Evolutionary conservation across 768 basidiomycete species (phyloP).

Genomic region (Leccinum olivaceopallidum): DNA sequence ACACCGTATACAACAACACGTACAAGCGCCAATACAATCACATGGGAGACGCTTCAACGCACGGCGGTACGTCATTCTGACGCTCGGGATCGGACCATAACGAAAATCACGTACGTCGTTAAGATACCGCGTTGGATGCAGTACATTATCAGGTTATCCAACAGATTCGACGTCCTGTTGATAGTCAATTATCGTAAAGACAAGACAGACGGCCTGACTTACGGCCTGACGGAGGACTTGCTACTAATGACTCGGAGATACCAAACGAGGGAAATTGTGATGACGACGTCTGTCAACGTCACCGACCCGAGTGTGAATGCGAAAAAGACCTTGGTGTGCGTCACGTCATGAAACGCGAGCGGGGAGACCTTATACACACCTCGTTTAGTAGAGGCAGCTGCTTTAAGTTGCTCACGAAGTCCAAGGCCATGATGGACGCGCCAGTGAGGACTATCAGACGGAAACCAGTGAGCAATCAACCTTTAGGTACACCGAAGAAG

Average conservation of each 20-base stretch:
- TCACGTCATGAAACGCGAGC: not conserved
- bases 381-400: slow-evolving; percentile 6
- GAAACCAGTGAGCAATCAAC: not conserved
- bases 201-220: not conserved
- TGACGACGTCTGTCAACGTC: slow-evolving; percentile 18
- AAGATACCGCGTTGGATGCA: slow-evolving; percentile 17
- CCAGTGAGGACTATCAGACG: slow-evolving; percentile 5
- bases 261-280: slow-evolving; percentile 14
- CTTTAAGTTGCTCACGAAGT: not conserved
- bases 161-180: slow-evolving; percentile 3
- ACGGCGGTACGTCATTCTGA: not conserved
- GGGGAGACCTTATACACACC: not conserved
- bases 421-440: not conserved
- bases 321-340: slow-evolving; percentile 6
- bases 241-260: slow-evolving; percentile 2
- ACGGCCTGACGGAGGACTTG: slow-evolving; percentile 9
- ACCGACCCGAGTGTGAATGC: slow-evolving; percentile 14
- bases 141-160: slow-evolving; percentile 12
- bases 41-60: slow-evolving; percentile 7
- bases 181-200: not conserved
- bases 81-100: not conserved
- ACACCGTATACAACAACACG: not conserved
- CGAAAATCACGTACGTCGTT: slow-evolving; percentile 12
- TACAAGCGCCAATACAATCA: slow-evolving; percentile 10
- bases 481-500: not conserved